Evolutionary conservation across 2,329 filamentous ascomycete species (phyloP).

Genomic region (Lanzia echinophila): DNA sequence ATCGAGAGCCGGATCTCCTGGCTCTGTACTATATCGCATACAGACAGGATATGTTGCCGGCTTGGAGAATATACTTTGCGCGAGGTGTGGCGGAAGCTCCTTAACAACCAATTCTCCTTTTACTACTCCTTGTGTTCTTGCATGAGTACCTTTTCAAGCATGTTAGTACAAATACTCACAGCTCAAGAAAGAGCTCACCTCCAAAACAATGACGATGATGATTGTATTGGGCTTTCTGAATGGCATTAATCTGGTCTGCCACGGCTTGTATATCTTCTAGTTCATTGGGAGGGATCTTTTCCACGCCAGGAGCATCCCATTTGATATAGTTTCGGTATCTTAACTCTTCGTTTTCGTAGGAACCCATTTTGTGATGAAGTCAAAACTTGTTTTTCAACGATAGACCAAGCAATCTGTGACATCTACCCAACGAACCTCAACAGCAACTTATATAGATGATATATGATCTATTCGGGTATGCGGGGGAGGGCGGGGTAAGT

Average conservation of each 20-base stretch:
- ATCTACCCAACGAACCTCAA: too few relatives aligned
- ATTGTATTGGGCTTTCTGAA: constrained; percentile 40
- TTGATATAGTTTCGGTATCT: constrained; percentile 32
- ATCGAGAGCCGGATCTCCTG: constrained; percentile 34
- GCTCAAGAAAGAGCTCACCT: constrained; percentile 7
- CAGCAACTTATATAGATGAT: too few relatives aligned
- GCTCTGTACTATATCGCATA: constrained; percentile 35
- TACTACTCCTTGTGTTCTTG: constrained; percentile 41
- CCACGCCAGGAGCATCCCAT: constrained; percentile 37
- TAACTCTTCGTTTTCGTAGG: constrained; percentile 1
- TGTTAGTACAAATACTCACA: background rate
- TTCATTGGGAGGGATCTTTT: constrained; percentile 35
- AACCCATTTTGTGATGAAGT: background rate
- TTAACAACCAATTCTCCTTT: constrained; percentile 40
- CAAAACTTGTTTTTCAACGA: background rate
- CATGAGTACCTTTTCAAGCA: constrained; percentile 34
- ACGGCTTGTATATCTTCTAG: constrained; percentile 39
- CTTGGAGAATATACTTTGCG: constrained; percentile 35
- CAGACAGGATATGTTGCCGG: constrained; percentile 29
- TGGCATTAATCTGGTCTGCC: constrained; percentile 39
- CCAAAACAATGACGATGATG: constrained; percentile 34
- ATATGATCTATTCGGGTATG: too few relatives aligned
- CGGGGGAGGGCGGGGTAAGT: background rate
- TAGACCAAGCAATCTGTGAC: too few relatives aligned
- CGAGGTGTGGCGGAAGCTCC: constrained; percentile 38